Conservation (phyloP, 2,329 filamentous ascomycete species). For the Penicillium sp. region DNA sequence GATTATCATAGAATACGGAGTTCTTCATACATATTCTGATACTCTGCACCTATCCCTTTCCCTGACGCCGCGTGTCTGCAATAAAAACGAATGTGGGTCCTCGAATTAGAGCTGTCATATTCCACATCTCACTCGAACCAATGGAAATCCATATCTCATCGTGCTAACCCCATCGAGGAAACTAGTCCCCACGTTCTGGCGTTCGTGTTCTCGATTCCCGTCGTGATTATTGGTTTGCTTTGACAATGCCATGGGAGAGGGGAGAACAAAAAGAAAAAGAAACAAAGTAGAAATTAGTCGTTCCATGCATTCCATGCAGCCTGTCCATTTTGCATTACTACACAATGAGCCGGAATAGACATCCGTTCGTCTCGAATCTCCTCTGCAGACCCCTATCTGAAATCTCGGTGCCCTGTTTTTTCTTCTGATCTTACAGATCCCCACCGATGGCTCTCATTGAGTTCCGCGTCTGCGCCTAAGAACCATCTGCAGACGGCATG, state of each 20-base stretch:
- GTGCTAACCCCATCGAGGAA: constrained; percentile 10
- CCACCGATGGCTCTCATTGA: constrained; percentile 5
- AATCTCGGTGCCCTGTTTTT: neutral
- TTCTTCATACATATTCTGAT: neutral
- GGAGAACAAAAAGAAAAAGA: neutral
- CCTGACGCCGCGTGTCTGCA: neutral
- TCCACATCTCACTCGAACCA: constrained; percentile 13
- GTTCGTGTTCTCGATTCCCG: constrained; percentile 3
- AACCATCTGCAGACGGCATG: constrained; percentile 20
- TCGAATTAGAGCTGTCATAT: constrained; percentile 36
- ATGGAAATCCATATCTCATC: constrained; percentile 2
- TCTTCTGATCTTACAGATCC: neutral
- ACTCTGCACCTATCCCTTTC: neutral
- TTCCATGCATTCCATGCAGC: constrained; percentile 2
- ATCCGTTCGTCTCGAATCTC: neutral
- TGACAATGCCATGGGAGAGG: neutral
- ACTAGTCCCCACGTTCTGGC: constrained; percentile 20
- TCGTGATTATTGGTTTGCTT: neutral
- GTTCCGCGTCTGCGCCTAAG: constrained; percentile 20
- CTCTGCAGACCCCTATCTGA: neutral
- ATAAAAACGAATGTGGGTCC: constrained; percentile 14
- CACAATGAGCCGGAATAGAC: neutral
- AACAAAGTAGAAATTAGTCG: neutral
- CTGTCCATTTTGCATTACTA: neutral
- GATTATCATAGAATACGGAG: too few species aligned